These are phyloP conservation scores for Trematosphaeria pertusa DNA, from an alignment of 2,329 filamentous ascomycete genomes.

Conservation along the genomic window DNA sequence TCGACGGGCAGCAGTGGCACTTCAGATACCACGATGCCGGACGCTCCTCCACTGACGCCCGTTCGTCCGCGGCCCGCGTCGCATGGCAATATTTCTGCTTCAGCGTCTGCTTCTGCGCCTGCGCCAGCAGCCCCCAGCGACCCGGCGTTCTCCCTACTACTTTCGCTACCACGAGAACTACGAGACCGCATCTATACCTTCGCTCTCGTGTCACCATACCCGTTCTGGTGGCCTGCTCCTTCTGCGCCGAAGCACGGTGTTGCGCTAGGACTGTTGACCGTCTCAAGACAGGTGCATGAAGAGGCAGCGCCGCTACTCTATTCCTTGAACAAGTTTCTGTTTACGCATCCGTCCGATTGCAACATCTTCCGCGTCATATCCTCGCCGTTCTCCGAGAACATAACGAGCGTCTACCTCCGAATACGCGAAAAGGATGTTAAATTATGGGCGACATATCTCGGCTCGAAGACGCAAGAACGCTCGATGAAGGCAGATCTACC, in stretches of 20 bases:
- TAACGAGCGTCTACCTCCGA: conserved; percentile 42
- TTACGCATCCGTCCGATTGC: conserved; percentile 48
- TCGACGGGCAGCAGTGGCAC: conserved; percentile 37
- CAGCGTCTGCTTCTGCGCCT: conserved; percentile 8
- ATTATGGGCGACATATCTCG: conserved; percentile 46
- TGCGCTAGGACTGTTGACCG: conserved; percentile 35
- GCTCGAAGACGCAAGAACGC: conserved; percentile 35
- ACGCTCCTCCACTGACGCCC: conserved; percentile 35
- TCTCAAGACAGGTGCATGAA: conserved; percentile 37
- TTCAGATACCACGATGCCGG: conserved; percentile 44
- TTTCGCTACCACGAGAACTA: conserved; percentile 46
- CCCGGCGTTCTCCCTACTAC: conserved; percentile 39
- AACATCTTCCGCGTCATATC: conserved; percentile 49
- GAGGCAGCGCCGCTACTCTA: conserved; percentile 47
- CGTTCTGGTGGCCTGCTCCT: conserved; percentile 43
- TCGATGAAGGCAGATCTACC: conserved; percentile 45
- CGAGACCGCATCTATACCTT: conserved; percentile 44
- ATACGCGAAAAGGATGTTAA: conserved; percentile 47
- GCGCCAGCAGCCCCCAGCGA: conserved; percentile 17
- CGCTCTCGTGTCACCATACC: conserved; percentile 37
- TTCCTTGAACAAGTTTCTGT: conserved; percentile 45
- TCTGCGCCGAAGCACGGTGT: conserved; percentile 28
- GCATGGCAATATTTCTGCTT: conserved; percentile 16
- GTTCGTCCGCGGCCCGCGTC: conserved; percentile 35
- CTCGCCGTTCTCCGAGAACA: conserved; percentile 33